Base-by-base conservation (phyloP, 1,284 basidiomycete genomes). In the Apiotrichum laibachii region DNA sequence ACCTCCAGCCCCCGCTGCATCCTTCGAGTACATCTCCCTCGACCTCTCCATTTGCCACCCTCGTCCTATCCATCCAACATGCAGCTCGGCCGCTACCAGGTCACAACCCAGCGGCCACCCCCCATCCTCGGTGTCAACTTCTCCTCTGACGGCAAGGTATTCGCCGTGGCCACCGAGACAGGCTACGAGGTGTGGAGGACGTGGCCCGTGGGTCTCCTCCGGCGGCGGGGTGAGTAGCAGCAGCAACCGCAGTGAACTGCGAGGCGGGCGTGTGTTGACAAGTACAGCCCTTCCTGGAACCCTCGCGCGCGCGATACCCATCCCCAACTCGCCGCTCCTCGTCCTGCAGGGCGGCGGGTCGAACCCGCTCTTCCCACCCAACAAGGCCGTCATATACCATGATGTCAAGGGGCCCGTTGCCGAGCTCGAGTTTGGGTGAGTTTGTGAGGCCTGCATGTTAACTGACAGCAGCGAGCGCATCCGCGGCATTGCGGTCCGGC, bases 321-420 rank as follows among this genome's bases (percentile, higher is more conserved):
- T 92, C 55, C 90, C 93, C 67, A 83, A 86, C 22, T 88, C 91
- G 5, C 92, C 92, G 59, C 80, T 97, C 35, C 80, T 96, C 48
- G 92, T 93, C 72, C 85, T 97, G 43, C 83, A 95, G 64, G 93
- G 93, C 50, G 93, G 93, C 50, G 92, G 92, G 34, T 82, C 86
- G 52, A 88, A 88, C 71, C 93, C 93, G n/a, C 82, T 90, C 8
- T 97, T 92, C 77, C 87, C 93, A 33, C 90, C 90, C 31, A 97
- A 97, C 81, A 97, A 96, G 80, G 89, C 93, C 49, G 83, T 96
- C 57, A 77, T 97, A 49, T 96, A 90, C 87, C 88, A 96, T 77
- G 90, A 92, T 77, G 82, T 82, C 2, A 79, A 84, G 2, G 86
- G 85, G 5, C 87, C 92, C 67, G 86, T 93, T 42, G 90, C 89